Base-by-base conservation (phyloP, 2,329 filamentous ascomycete species). In the Colletotrichum phormii region DNA sequence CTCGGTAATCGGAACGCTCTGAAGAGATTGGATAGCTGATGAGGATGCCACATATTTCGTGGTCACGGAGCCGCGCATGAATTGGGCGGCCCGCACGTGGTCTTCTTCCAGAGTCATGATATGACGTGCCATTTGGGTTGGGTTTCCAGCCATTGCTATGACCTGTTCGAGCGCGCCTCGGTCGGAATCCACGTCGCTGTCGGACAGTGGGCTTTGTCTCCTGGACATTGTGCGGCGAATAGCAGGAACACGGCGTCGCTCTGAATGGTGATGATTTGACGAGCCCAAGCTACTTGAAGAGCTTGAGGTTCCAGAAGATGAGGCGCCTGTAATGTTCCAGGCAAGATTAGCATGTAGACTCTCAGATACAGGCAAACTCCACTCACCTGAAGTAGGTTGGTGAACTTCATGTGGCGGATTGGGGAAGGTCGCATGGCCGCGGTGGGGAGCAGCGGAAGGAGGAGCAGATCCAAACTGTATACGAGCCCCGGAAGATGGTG, bases 21-120 rank as follows among this genome's bases (percentile, higher is more conserved):
- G 79, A 3, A 90, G 79, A 6, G 86, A 84, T 13, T 80, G 79
- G 13, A 90, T 78, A 3, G 87, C 86, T 18, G 77, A 79, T 73
- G 81, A 85, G 0, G 87, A 89, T 3, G 87, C 87, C 7, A 89
- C 83, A 74, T 84, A 80, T 76, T 86, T 87, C 51, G 79, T 84
- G 0, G 81, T 77, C 26, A 84, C 72, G 8, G 84, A 80, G 18
- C 86, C 86, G 54, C 87, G 85, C 42, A 87, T 76, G 6, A 88
- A 67, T 76, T 89, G 88, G 15, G 85, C 79, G 12, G 82, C 81
- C 18, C 85, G 81, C 22, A 85, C 64, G 15, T 55, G 71, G n/a
- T 63, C 60, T n/a, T 58, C 29, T n/a, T 51, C 42, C 46, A 35
- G 9, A 35, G 55, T 29, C 64, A 49, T 49, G 11, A 15, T 35